Conservation (phyloP, 2,329 filamentous ascomycete genomes). For the Fusarium compactum region DNA sequence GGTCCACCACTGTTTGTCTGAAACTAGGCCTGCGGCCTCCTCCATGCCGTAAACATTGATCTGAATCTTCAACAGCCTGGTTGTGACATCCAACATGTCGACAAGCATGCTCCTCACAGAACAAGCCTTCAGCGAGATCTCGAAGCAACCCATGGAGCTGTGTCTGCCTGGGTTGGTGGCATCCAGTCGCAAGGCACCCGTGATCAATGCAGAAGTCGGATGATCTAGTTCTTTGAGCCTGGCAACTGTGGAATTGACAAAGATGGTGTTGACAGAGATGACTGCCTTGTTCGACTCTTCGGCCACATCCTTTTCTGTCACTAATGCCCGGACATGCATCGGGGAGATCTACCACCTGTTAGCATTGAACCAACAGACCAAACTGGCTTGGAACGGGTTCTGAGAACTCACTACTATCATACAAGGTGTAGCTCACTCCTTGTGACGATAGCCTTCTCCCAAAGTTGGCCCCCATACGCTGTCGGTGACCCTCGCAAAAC, state of each 20-base stretch:
- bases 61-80: slow-evolving; percentile 16
- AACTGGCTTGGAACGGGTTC: not conserved
- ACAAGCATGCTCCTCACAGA: slow-evolving; percentile 43
- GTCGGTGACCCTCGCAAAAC: slow-evolving; percentile 43
- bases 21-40: slow-evolving; percentile 3
- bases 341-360: slow-evolving; percentile 22
- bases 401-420: slow-evolving; percentile 44
- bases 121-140: slow-evolving; percentile 6
- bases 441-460: slow-evolving; percentile 25
- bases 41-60: slow-evolving; percentile 33
- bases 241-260: slow-evolving; percentile 43
- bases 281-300: slow-evolving; percentile 14
- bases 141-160: not conserved
- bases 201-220: slow-evolving; percentile 40
- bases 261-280: slow-evolving; percentile 40
- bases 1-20: not conserved
- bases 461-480: slow-evolving; percentile 14
- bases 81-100: slow-evolving; percentile 33
- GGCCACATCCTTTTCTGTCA: slow-evolving; percentile 24
- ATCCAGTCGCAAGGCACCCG: slow-evolving; percentile 32
- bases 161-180: slow-evolving; percentile 22
- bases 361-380: not conserved
- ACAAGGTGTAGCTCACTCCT: slow-evolving; percentile 28
- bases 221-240: slow-evolving; percentile 14
- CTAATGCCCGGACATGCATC: slow-evolving; percentile 18